Evolutionary conservation across 139 green algal species (phyloP).

Genomic region (Edaphochlamys debaryana): DNA sequence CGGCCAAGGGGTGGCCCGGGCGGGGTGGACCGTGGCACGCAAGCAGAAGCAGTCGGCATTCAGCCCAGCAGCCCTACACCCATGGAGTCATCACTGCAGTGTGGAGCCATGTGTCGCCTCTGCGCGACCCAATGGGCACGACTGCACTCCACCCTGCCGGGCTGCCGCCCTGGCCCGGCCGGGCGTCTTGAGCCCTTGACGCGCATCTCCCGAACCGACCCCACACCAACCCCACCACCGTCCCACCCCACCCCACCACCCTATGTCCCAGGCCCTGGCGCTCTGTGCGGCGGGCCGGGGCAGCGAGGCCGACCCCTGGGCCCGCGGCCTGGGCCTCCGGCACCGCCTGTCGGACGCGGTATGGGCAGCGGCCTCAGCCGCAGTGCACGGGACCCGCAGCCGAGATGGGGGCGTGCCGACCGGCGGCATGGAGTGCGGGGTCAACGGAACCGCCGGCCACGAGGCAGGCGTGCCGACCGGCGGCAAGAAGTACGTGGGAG

Average conservation of each 20-base stretch:
- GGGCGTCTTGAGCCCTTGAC: not conserved
- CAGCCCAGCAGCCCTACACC: not conserved
- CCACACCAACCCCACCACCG: not conserved
- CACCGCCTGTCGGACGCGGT: slow-evolving; percentile 32
- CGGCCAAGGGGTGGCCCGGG: too few species aligned
- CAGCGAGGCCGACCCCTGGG: slow-evolving; percentile 1
- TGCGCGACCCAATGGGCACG: not conserved
- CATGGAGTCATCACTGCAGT: not conserved
- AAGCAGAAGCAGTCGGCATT: not conserved
- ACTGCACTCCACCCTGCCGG: not conserved
- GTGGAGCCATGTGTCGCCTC: not conserved
- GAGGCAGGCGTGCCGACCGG: too few species aligned
- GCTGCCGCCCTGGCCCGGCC: not conserved
- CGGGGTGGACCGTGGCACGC: not conserved
- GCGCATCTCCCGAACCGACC: not conserved
- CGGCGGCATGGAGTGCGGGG: too few species aligned
- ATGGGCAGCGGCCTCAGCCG: slow-evolving; percentile 13
- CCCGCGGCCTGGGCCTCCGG: slow-evolving; percentile 11
- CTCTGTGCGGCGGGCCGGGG: not conserved
- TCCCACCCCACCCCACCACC: not conserved
- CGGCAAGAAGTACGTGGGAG: too few species aligned
- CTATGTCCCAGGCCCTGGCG: not conserved
- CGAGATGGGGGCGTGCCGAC: too few species aligned
- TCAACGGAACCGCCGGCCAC: too few species aligned
- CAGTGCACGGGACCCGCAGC: too few species aligned